phyloP scores from a whole-genome alignment of 75 land plant genomes.

The Picea sitchensis region DNA sequence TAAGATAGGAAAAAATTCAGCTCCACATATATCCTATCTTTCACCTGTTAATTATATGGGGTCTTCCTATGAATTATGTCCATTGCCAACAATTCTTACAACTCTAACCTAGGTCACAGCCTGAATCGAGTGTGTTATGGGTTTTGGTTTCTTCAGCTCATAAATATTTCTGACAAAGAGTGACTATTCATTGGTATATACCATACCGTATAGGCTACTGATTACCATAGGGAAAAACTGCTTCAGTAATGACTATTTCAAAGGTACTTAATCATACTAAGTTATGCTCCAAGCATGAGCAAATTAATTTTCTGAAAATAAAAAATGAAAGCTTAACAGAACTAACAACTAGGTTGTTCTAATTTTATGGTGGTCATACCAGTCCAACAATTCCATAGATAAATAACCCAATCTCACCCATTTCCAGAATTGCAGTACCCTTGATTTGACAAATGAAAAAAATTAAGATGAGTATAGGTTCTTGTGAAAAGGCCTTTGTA shows the following conservation, averaged over 20 bases:
- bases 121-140: neutral
- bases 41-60: neutral
- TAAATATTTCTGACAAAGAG: neutral
- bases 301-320: neutral
- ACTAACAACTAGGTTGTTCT: neutral
- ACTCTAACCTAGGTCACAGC: neutral
- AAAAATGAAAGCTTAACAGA: neutral
- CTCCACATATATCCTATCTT: neutral
- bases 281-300: neutral
- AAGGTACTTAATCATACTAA: neutral
- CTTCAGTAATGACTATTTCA: neutral
- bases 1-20: neutral
- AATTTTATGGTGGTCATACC: neutral
- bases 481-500: neutral
- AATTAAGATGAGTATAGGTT: neutral
- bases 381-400: neutral
- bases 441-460: neutral
- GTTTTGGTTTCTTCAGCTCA: neutral
- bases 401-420: neutral
- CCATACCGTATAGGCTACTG: neutral
- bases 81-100: neutral
- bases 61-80: neutral
- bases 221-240: neutral
- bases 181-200: neutral
- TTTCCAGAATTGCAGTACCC: neutral